Evolutionary conservation across 2,329 filamentous ascomycete species (phyloP).

Genomic region (Rhinocladiella mackenziei): DNA sequence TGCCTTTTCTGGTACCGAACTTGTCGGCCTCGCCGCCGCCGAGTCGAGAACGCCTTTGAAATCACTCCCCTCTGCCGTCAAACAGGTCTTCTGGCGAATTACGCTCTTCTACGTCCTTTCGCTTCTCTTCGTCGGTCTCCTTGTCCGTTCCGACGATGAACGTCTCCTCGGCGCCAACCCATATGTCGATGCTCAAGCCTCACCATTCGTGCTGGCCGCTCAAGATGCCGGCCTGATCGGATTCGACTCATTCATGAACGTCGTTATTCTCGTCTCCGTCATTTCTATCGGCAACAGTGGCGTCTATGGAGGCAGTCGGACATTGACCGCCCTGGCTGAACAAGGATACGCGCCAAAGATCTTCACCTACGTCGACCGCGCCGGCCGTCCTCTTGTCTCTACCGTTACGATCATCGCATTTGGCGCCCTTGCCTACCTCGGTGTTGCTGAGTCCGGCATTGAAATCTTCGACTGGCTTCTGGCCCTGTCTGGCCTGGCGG

Average conservation of each 20-base stretch:
- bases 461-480: conserved; percentile 61
- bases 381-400: conserved; percentile 43
- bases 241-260: conserved; percentile 64
- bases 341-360: conserved; percentile 44
- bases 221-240: conserved; percentile 56
- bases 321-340: conserved; percentile 53
- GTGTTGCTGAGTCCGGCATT: conserved; percentile 41
- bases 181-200: conserved; percentile 43
- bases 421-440: conserved; percentile 41
- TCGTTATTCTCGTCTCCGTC: conserved; percentile 56
- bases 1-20: conserved; percentile 48
- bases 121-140: conserved; percentile 44
- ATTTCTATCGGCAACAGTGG: conserved; percentile 57
- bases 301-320: conserved; percentile 55
- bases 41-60: conserved; percentile 51
- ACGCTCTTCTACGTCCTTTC: conserved; percentile 48
- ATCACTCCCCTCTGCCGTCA: conserved; percentile 46
- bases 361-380: conserved; percentile 44
- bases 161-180: conserved; percentile 39
- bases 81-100: conserved; percentile 51
- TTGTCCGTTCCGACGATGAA: conserved; percentile 40
- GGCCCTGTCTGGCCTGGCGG: conserved; percentile 58
- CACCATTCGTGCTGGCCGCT: conserved; percentile 64
- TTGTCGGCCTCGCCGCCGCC: conserved; percentile 51
- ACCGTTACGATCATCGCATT: conserved; percentile 38